Conservation (phyloP, 129 eudicot species). For the Flaveria brownii region DNA sequence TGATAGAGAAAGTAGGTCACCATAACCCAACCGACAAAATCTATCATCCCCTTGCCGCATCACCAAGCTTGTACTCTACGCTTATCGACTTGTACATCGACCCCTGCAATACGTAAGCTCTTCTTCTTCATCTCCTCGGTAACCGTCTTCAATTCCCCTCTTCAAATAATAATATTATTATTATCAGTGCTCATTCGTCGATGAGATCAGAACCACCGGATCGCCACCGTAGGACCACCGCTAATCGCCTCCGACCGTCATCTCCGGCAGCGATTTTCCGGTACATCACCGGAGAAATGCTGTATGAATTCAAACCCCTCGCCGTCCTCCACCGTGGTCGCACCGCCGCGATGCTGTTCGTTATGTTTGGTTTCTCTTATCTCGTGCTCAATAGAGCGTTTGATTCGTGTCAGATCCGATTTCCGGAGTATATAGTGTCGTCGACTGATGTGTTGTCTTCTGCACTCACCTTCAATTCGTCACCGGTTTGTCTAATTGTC, state of each 20-base stretch:
- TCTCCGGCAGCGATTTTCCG: conserved; percentile 12
- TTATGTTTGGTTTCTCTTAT: conserved; percentile 28
- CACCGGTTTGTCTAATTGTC: conserved; percentile 30
- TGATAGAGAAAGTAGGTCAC: background rate
- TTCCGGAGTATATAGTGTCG: conserved; percentile 26
- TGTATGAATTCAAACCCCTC: conserved; percentile 22
- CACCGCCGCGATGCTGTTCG: conserved; percentile 20
- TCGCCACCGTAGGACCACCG: background rate
- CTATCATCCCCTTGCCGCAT: background rate
- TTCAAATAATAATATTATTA: background rate
- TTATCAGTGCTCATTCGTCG: conserved; percentile 6
- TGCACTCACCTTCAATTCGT: conserved; percentile 10
- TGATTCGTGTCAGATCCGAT: conserved; percentile 41
- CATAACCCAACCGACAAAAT: background rate
- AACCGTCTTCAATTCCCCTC: conserved; percentile 23
- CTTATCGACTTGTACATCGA: conserved; percentile 8
- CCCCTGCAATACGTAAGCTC: background rate
- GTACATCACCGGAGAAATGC: conserved; percentile 20
- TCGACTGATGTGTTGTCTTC: conserved; percentile 35
- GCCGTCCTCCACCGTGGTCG: conserved; percentile 34
- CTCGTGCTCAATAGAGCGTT: conserved; percentile 19
- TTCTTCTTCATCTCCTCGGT: background rate
- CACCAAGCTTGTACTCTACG: conserved; percentile 2
- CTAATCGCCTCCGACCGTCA: background rate
- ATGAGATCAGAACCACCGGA: conserved; percentile 25